A percentile compares a stretch with the other conserved stretches of the same genome.
These are phyloP conservation scores for Westerdykella aurantiaca DNA, from an alignment of 2,329 filamentous ascomycete genomes.

Conservation along the genomic window DNA sequence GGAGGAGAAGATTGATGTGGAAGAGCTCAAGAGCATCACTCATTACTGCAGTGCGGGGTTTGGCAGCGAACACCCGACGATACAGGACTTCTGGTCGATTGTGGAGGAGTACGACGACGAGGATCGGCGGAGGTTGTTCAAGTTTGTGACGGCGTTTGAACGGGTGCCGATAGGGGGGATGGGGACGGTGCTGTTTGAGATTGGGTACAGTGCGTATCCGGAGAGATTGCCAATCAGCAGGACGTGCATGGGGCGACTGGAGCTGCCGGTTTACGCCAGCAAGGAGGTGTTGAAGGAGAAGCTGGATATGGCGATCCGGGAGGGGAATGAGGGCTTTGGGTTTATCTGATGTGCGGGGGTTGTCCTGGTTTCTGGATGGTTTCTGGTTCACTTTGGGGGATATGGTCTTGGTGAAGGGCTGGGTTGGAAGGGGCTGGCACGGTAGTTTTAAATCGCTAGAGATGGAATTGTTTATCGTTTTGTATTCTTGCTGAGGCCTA, in stretches of 20 bases:
- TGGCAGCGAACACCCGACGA: slow-evolving; percentile 60
- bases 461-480: too few relatives aligned
- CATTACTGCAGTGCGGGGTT: slow-evolving; percentile 72
- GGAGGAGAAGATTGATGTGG: slow-evolving; percentile 70
- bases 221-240: slow-evolving; percentile 71
- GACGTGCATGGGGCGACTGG: slow-evolving; percentile 85
- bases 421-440: too few relatives aligned
- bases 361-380: too few relatives aligned
- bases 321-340: slow-evolving; percentile 76
- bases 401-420: too few relatives aligned
- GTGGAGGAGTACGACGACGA: slow-evolving; percentile 61
- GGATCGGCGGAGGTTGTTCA: slow-evolving; percentile 71
- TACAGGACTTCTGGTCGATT: slow-evolving; percentile 79
- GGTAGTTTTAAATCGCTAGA: too few relatives aligned
- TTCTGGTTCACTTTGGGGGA: too few relatives aligned
- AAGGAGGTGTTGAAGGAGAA: slow-evolving; percentile 66
- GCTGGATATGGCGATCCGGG: slow-evolving; percentile 78
- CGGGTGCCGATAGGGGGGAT: slow-evolving; percentile 83
- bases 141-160: slow-evolving; percentile 93
- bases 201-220: slow-evolving; percentile 63
- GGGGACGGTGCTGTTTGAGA: slow-evolving; percentile 72
- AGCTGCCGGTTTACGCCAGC: slow-evolving; percentile 75
- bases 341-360: slow-evolving; percentile 14
- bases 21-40: slow-evolving; percentile 63
- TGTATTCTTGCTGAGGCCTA: too few relatives aligned